A percentile compares a stretch with the other conserved stretches of the same genome.
phyloP scores from a whole-genome alignment of 129 eudicot genomes.

The Silybum marianum region DNA sequence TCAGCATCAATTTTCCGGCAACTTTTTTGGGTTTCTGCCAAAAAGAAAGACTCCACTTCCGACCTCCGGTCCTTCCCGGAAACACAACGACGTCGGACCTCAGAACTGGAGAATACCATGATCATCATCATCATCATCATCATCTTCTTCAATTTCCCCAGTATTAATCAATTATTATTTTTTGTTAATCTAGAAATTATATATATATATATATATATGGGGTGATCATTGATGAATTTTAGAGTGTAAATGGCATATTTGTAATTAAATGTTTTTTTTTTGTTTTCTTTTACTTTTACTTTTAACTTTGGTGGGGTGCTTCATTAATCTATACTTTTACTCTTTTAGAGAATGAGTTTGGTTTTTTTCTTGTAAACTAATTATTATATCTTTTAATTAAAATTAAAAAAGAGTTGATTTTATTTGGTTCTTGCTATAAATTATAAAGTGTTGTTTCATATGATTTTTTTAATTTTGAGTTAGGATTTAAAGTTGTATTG shows the following conservation, averaged over 20 bases:
- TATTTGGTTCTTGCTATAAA: background rate
- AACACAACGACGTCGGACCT: slow-evolving; percentile 73
- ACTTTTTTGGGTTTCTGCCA: slow-evolving; percentile 62
- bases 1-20: slow-evolving; percentile 27
- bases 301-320: slow-evolving; percentile 1
- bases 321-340: background rate
- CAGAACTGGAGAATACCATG: slow-evolving; percentile 55
- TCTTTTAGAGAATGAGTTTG: background rate
- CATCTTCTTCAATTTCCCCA: background rate
- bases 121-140: background rate
- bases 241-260: slow-evolving; percentile 18
- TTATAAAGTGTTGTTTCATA: background rate
- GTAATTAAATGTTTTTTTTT: slow-evolving; percentile 11
- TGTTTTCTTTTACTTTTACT: background rate
- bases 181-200: slow-evolving; percentile 3
- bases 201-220: background rate
- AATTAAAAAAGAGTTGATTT: background rate
- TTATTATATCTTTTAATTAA: background rate
- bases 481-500: background rate
- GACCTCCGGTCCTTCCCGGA: slow-evolving; percentile 74
- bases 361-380: background rate
- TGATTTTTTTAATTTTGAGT: background rate
- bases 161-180: background rate
- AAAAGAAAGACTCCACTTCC: slow-evolving; percentile 58
- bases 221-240: background rate